Conservation (phyloP, 306 rosid species). For the Pachyrhizus erosus region DNA sequence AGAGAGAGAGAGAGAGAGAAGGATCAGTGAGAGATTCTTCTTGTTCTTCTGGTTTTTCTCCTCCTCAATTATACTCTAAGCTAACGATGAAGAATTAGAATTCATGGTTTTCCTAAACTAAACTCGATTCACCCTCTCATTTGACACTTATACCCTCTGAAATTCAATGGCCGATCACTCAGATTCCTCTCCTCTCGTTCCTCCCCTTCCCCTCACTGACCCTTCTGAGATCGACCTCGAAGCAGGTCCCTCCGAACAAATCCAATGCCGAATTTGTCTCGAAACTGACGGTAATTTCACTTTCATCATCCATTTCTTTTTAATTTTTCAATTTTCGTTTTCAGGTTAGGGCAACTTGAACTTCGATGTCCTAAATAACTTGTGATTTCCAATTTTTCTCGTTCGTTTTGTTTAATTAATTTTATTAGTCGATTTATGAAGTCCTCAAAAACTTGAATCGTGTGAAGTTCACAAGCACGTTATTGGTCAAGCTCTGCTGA, state of each 20-base stretch:
- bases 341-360: slow-evolving; percentile 35
- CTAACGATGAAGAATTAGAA: slow-evolving; percentile 20
- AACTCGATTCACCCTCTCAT: not conserved
- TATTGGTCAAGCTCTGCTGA: not conserved
- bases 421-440: slow-evolving; percentile 7
- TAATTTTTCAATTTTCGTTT: slow-evolving; percentile 3
- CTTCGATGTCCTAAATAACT: not conserved
- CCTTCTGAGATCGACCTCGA: slow-evolving; percentile 93
- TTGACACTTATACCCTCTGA: slow-evolving; percentile 27
- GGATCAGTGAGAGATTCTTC: slow-evolving; percentile 35
- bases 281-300: slow-evolving; percentile 84
- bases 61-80: no score
- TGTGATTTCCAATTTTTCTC: slow-evolving; percentile 6
- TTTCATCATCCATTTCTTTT: not conserved
- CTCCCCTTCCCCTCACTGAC: slow-evolving; percentile 65
- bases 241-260: slow-evolving; percentile 95
- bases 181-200: slow-evolving; percentile 77
- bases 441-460: not conserved
- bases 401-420: not conserved
- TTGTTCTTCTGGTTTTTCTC: slow-evolving; percentile 3
- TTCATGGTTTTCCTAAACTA: slow-evolving; percentile 17
- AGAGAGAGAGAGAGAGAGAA: slow-evolving; percentile 16
- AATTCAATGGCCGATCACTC: slow-evolving; percentile 78
- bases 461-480: slow-evolving; percentile 1
- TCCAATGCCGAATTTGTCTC: slow-evolving; percentile 98